phyloP scores from a whole-genome alignment of 2,329 filamentous ascomycete species.

The Epichloe baconii region DNA sequence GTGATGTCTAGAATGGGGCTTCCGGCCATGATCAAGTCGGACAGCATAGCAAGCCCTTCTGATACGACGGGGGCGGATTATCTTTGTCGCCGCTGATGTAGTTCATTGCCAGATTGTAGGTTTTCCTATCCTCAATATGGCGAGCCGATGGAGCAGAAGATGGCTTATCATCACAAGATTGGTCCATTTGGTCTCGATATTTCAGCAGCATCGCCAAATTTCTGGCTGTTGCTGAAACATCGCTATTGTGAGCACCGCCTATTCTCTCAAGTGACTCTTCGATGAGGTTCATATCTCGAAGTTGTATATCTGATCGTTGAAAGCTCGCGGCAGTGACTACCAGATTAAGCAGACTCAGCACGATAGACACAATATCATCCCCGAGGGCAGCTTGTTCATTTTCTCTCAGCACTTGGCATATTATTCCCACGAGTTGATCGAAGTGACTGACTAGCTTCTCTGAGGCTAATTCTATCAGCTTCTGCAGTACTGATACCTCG shows the following conservation, averaged over 20 bases:
- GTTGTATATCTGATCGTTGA: conserved; percentile 31
- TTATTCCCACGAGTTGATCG: conserved; percentile 50
- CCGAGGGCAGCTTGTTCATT: conserved; percentile 27
- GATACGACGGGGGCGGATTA: conserved; percentile 54
- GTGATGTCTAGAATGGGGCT: conserved; percentile 54
- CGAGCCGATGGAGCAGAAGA: conserved; percentile 28
- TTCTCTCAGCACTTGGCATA: conserved; percentile 43
- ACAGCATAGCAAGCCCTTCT: conserved; percentile 50
- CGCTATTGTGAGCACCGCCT: conserved; percentile 22
- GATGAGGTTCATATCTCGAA: conserved; percentile 29
- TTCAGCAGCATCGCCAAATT: conserved; percentile 43
- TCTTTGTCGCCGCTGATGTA: conserved; percentile 47
- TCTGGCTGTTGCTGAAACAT: conserved; percentile 38
- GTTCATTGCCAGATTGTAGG: conserved; percentile 47
- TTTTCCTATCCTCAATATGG: conserved; percentile 46
- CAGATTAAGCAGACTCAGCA: conserved; percentile 48
- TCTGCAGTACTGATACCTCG: conserved; percentile 50
- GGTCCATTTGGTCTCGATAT: conserved; percentile 40
- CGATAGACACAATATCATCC: conserved; percentile 37
- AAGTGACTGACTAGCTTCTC: conserved; percentile 52
- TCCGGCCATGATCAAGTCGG: conserved; percentile 38
- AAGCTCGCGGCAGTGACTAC: conserved; percentile 46
- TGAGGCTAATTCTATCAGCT: conserved; percentile 49
- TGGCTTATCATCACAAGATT: conserved; percentile 23
- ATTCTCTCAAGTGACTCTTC: conserved; percentile 35